Base-by-base conservation (phyloP, 345 rosid species). In the Aethionema arabicum region DNA sequence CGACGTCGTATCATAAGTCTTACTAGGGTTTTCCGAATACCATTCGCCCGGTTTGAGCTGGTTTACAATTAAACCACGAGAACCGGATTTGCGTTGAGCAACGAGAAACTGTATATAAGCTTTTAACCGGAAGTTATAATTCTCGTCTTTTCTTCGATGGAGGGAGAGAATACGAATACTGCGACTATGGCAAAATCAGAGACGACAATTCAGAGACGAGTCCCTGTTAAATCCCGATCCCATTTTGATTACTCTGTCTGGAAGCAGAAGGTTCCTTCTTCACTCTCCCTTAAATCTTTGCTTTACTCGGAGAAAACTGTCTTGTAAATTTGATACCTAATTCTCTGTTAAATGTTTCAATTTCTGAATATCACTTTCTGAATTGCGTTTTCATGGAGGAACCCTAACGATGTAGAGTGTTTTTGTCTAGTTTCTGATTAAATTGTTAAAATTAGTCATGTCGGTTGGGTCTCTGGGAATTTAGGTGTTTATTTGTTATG, bases 221-320 rank as follows among this genome's bases (percentile, higher is more conserved):
- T 49, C 10, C 59, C 83, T 30, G 53, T 75, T 5, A 87, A 87
- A 69, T 48, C 75, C 32, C 80, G 66, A 11, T 54, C 80, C 15
- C 55, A 15, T 11, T 79, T 84, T 67, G 79, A 78, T 67, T 61
- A 71, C 71, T 70, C 83, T 41, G 41, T 56, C 11, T 80, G 93
- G 85, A 87, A 80, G 74, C 66, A 72, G 31, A 85, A 85, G 95
- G 97, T 89, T 52, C 36, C 16, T 44, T 52, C 9, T 6, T 11
- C 32, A 6, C 6, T 36, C 8, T 36, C 55, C 37, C 8, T 50
- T 29, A 54, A 43, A 47, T 67, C 33, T 52, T 11, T 32, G 36
- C 9, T 49, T 45, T 30, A n/a, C n/a, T 7, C 5, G 29, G 21
- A 40, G 5, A 32, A 52, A 9, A 40, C 10, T 9, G 10, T 40